phyloP scores from a whole-genome alignment of 257 asterid genomes.

The Nicotiana knightiana region DNA sequence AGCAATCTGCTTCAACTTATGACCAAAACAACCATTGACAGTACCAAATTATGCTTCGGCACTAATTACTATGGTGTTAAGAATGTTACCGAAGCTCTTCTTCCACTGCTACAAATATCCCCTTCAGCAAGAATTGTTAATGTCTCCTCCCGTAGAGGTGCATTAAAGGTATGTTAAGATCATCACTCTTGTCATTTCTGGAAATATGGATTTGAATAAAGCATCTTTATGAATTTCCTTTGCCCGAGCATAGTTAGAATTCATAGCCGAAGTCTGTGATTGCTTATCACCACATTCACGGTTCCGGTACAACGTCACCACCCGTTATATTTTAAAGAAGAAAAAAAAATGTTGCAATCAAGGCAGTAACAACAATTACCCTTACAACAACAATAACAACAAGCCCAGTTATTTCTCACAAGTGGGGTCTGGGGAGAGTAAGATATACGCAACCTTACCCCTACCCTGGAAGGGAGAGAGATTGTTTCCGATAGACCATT shows the following conservation, averaged over 20 bases:
- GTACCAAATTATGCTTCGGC: constrained; percentile 52
- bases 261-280: too few species aligned
- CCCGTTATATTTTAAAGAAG: too few species aligned
- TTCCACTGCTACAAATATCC: constrained; percentile 57
- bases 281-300: neutral
- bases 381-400: too few species aligned
- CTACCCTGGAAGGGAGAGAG: too few species aligned
- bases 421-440: too few species aligned
- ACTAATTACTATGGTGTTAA: constrained; percentile 76
- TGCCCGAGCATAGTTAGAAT: neutral
- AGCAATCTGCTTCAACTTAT: constrained; percentile 43
- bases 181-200: neutral
- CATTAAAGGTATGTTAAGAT: constrained; percentile 43
- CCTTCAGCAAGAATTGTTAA: constrained; percentile 61
- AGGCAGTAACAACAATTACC: too few species aligned
- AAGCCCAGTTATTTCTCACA: too few species aligned
- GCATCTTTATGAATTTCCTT: neutral
- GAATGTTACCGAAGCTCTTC: constrained; percentile 69
- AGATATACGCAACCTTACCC: too few species aligned
- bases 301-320: too few species aligned
- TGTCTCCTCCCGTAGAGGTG: constrained; percentile 62
- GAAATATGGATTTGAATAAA: too few species aligned
- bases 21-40: constrained; percentile 45
- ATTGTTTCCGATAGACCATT: too few species aligned
- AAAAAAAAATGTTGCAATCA: too few species aligned